Percentiles rank a stretch among this genome's conserved stretches.
Evolutionary conservation across 2,329 filamentous ascomycete species (phyloP).

Genomic region (Verticillium longisporum): DNA sequence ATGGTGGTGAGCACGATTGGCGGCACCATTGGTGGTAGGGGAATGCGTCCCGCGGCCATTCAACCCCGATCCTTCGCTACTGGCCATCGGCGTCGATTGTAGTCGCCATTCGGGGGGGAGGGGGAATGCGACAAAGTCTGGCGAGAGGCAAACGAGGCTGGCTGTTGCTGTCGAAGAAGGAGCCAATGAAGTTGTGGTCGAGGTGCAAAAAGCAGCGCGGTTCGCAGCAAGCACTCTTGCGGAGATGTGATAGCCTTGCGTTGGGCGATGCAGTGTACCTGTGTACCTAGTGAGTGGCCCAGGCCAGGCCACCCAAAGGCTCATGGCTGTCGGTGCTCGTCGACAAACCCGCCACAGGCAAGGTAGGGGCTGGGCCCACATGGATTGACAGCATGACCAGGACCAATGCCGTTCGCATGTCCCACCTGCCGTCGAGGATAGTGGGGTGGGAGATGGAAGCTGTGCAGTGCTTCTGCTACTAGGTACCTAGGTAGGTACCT

Average conservation of each 20-base stretch:
- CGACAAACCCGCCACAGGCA: not conserved
- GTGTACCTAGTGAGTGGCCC: not conserved
- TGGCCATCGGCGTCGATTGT: not conserved
- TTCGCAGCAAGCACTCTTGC: not conserved
- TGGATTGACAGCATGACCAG: too few species aligned
- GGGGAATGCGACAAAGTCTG: not conserved
- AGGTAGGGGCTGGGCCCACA: too few species aligned
- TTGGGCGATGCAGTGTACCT: not conserved
- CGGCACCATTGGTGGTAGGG: not conserved
- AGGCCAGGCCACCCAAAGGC: not conserved
- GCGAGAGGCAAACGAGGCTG: too few species aligned
- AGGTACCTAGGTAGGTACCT: too few species aligned
- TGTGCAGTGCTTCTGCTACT: too few species aligned
- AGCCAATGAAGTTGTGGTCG: not conserved
- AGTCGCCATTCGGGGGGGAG: conserved; percentile 7
- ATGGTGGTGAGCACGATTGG: not conserved
- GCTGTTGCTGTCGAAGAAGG: not conserved
- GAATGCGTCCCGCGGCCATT: not conserved
- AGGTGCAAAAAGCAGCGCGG: not conserved
- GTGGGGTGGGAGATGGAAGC: too few species aligned
- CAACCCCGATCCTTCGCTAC: not conserved
- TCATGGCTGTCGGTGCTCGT: not conserved
- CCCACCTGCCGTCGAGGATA: too few species aligned
- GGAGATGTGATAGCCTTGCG: not conserved
- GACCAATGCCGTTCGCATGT: too few species aligned